Evolutionary conservation across 164 flowering plant species (phyloP), one percentile per base, ranked within the genome.

Genomic region (Vitis riparia): DNA sequence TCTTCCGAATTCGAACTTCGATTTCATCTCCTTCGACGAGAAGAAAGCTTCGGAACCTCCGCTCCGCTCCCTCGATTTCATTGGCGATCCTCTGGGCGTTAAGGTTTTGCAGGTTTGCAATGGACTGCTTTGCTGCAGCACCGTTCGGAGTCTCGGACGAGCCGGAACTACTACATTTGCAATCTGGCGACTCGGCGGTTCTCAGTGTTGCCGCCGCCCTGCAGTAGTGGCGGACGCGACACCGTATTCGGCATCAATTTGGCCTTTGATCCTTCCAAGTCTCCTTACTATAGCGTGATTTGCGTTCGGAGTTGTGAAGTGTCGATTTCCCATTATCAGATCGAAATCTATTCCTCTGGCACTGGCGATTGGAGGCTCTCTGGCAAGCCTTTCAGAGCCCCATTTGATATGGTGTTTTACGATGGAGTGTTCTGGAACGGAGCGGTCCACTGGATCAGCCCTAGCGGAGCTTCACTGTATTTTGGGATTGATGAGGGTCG

Each of bases 391-490:
- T 79, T 73, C 11, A 11, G 7, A 0, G 55, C 52, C 0, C 49
- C 65, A 2, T 12, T 11, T 8, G 19, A 52, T 27, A 30, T 32
- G 12, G 9, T 64, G 53, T 68, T 62, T 37, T 4, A 59, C 3
- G 12, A 15, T 0, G 82, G 73, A 3, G 75, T 78, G 5, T 78
- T 68, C 16, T 81, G 79, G 73, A 81, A 78, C 55, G 78, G 75
- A 5, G 69, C 78, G 0, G 17, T 78, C 15, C 72, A 78, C 37
- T 81, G 84, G 84, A 7, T 73, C 5, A 32, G 71, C 14, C 8
- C 15, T 0, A 8, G 11, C 3, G 75, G 67, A 9, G 10, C 11
- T 55, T 37, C 65, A 0, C 7, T 73, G 23, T 69, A 19, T 47
- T 81, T 68, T 51, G 65, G 76, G 51, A 51, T 74, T 5, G 68